These are phyloP conservation scores for Tirmania nivea DNA, from an alignment of 495 filamentous ascomycete genomes.

Conservation along the genomic window DNA sequence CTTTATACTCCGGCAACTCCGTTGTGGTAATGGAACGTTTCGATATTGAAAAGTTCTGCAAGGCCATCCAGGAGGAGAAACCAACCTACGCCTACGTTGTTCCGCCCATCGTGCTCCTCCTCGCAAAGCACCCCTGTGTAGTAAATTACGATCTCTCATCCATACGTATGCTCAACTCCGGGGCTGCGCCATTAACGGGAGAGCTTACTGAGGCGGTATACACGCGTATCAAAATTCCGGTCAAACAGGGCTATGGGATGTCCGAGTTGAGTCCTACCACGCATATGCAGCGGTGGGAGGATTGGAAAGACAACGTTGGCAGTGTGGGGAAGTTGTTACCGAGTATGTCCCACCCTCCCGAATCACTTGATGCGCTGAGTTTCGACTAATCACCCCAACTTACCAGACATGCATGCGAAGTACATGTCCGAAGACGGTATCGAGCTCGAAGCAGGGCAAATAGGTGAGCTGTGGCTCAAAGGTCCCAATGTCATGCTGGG, in stretches of 20 bases:
- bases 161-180: conserved; percentile 68
- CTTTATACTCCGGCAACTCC: conserved; percentile 43
- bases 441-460: conserved; percentile 36
- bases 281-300: conserved; percentile 41
- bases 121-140: conserved; percentile 59
- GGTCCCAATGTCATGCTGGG: conserved; percentile 58
- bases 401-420: conserved; percentile 51
- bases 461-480: conserved; percentile 57
- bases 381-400: neutral
- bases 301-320: conserved; percentile 59
- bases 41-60: conserved; percentile 57
- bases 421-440: conserved; percentile 43
- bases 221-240: conserved; percentile 45
- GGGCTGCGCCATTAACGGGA: conserved; percentile 66
- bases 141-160: conserved; percentile 58
- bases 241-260: conserved; percentile 39
- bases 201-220: conserved; percentile 68
- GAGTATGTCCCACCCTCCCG: neutral
- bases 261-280: conserved; percentile 34
- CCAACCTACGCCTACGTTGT: conserved; percentile 67
- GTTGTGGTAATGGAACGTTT: conserved; percentile 66
- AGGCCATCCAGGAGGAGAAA: conserved; percentile 46
- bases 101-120: conserved; percentile 61
- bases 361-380: neutral
- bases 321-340: conserved; percentile 62